Evolutionary conservation across 2,329 filamentous ascomycete species (phyloP).

Genomic region (Claviceps maximensis): DNA sequence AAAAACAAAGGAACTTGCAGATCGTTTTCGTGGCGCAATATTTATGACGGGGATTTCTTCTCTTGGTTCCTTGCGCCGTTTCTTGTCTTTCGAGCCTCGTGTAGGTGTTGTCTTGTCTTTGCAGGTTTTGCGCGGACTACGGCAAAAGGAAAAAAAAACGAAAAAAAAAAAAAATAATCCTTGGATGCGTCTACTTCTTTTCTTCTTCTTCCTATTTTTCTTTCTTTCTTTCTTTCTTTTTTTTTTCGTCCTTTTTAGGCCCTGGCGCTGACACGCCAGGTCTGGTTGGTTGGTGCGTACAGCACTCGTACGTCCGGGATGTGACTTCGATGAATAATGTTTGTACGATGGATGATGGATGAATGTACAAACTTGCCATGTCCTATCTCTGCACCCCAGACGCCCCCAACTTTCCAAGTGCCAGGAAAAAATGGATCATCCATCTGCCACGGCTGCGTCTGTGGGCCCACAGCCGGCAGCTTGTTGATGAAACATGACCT

Average conservation of each 20-base stretch:
- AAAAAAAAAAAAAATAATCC: no score
- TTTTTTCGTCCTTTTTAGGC: background rate
- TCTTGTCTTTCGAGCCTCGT: no score
- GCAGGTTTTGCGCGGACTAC: background rate
- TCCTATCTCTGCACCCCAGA: background rate
- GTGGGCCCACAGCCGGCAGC: background rate
- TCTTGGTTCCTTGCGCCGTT: no score
- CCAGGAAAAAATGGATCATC: background rate
- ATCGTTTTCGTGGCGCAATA: no score
- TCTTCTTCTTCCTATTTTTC: no score
- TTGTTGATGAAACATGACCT: conserved; percentile 1
- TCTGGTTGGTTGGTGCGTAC: no score
- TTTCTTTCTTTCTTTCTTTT: background rate
- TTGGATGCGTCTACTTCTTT: background rate
- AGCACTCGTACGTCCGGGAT: no score
- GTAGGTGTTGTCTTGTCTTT: background rate
- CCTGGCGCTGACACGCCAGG: conserved; percentile 2
- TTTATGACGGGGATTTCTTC: no score
- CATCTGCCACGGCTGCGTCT: background rate
- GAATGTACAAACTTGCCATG: background rate
- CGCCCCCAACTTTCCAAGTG: background rate
- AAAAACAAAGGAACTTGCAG: no score
- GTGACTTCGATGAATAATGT: no score
- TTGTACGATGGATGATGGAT: no score
- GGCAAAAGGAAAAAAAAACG: background rate